Conservation (phyloP, 1,139 yeast genomes). For the Protomyces lactucae-debilis region DNA sequence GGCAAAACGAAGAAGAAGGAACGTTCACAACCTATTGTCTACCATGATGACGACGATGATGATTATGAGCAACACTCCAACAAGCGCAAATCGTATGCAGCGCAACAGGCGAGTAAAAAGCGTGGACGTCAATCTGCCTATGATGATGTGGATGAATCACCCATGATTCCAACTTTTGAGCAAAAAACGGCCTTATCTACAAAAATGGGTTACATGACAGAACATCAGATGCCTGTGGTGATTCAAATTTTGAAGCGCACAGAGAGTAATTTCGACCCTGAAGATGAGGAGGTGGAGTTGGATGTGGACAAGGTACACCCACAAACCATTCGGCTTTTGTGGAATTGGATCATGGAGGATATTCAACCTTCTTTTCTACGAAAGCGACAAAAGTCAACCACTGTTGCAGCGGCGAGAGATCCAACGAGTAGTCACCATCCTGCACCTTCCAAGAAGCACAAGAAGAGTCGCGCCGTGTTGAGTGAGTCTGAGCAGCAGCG, state of each 20-base stretch:
- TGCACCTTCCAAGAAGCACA: constrained; percentile 36
- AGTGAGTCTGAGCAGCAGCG: constrained; percentile 50
- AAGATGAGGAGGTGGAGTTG: constrained; percentile 78
- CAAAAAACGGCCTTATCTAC: constrained; percentile 95
- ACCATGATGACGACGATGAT: constrained; percentile 29
- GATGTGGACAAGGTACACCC: constrained; percentile 94
- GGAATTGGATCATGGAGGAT: constrained; percentile 68
- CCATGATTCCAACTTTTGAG: constrained; percentile 58
- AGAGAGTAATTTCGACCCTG: constrained; percentile 53
- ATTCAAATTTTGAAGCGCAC: constrained; percentile 81
- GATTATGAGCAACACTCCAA: constrained; percentile 30
- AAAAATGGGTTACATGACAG: constrained; percentile 67
- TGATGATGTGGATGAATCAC: constrained; percentile 29
- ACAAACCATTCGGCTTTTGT: constrained; percentile 72
- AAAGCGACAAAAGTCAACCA: constrained; percentile 24
- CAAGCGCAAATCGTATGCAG: constrained; percentile 7
- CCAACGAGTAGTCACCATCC: neutral
- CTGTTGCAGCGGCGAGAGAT: constrained; percentile 26
- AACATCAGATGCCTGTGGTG: constrained; percentile 76
- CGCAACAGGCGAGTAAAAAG: constrained; percentile 14
- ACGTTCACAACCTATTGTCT: constrained; percentile 29
- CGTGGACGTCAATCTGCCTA: constrained; percentile 2
- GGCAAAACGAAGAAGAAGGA: constrained; percentile 35
- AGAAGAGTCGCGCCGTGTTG: constrained; percentile 52
- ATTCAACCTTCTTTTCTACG: constrained; percentile 32